phyloP scores from a whole-genome alignment of 1,139 yeast species.

The Nadsonia commutata region DNA sequence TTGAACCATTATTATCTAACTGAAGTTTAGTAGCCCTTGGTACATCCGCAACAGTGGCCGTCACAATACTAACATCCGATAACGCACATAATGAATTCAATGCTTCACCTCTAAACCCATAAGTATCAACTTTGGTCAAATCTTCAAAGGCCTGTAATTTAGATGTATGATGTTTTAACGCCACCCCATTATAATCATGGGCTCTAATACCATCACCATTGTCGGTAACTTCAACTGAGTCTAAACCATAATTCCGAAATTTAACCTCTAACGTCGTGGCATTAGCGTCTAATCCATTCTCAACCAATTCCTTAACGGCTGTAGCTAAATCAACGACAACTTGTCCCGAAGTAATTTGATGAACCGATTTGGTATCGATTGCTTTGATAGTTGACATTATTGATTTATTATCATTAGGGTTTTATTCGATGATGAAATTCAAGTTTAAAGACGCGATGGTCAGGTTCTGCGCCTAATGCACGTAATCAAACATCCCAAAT shows the following conservation, averaged over 20 bases:
- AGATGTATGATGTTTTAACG: slow-evolving; percentile 68
- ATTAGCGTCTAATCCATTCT: slow-evolving; percentile 71
- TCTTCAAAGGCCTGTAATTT: slow-evolving; percentile 47
- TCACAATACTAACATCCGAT: slow-evolving; percentile 35
- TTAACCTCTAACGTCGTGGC: slow-evolving; percentile 52
- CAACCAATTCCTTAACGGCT: slow-evolving; percentile 73
- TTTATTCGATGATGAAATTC: neutral
- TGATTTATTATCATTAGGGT: neutral
- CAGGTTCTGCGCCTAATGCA: neutral
- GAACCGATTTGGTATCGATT: slow-evolving; percentile 39
- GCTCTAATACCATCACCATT: slow-evolving; percentile 61
- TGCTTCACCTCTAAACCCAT: slow-evolving; percentile 29
- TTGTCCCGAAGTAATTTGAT: slow-evolving; percentile 79
- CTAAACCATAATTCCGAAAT: slow-evolving; percentile 63
- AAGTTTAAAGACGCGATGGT: neutral
- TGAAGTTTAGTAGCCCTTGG: slow-evolving; percentile 46
- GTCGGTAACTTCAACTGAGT: slow-evolving; percentile 55
- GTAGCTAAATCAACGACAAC: slow-evolving; percentile 69
- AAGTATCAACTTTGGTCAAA: slow-evolving; percentile 27
- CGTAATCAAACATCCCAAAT: neutral
- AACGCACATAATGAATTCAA: slow-evolving; percentile 21
- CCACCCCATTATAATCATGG: slow-evolving; percentile 46
- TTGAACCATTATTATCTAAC: slow-evolving; percentile 39
- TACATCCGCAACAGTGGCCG: slow-evolving; percentile 35
- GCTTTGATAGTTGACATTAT: slow-evolving; percentile 13